Base-by-base conservation (phyloP, 129 eudicot species). In the Mikania micrantha region DNA sequence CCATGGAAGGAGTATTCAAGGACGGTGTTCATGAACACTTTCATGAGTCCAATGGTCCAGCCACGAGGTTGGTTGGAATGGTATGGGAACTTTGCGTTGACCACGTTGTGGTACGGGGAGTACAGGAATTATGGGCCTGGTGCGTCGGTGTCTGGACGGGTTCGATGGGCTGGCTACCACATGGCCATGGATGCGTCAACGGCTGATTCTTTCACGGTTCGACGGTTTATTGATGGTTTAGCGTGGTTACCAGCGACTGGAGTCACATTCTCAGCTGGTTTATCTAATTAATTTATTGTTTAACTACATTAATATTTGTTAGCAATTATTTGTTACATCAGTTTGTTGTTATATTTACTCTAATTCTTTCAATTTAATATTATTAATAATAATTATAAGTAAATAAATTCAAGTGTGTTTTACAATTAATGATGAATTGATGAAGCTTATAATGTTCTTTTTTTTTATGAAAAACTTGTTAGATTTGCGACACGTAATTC, bases 61-160 rank as follows among this genome's bases (percentile, higher is more conserved):
- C 86, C 96, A 53, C 78, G 89, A 75, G 96, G 98, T 32, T 92
- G 98, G 98, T 71, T 92, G 1, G 98, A 92, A 69, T 92, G 98
- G 96, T 82, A 81, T 38, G 96, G 98, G 41, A 73, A 71, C 78
- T 92, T 85, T 78, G 96, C 81, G 5, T 70, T 92, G 81, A 75
- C 63, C 31, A 92, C 89, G 1, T 78, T 88, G 54, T 92, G 96
- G 91, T 92, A 85, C 11, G 96, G 98, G 1, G 98, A 92, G 84
- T 88, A 92, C 7, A 84, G 62, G 78, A 92, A 92, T 38, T 88
- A 88, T 58, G 96, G 98, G 31, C 95, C 89, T 1, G 95, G 96
- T 12, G 83, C 85, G 2, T 65, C 89, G 5, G 15, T 77, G n/a
- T 56, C 88, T 0, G 94, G 95, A 1, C 78, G 98, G 53, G 86